Evolutionary conservation across 2,329 filamentous ascomycete genomes (phyloP).

Genomic region (Arthrocladium fulminans): DNA sequence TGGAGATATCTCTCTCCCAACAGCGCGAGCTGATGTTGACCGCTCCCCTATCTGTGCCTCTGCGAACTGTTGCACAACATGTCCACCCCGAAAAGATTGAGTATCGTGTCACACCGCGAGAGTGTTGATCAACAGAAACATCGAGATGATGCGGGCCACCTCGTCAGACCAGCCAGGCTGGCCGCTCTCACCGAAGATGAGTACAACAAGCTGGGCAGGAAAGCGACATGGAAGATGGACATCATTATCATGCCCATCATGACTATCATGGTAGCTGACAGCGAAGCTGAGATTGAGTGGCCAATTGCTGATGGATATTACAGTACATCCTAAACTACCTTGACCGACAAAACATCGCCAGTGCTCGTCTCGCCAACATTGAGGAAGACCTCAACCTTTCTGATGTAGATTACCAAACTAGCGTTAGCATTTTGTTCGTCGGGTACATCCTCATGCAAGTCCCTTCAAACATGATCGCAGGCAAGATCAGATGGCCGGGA

Average conservation of each 20-base stretch:
- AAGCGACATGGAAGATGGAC: conserved; percentile 15
- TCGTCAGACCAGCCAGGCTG: conserved; percentile 12
- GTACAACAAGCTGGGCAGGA: conserved; percentile 10
- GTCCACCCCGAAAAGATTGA: neutral
- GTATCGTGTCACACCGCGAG: conserved; percentile 1
- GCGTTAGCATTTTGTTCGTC: conserved; percentile 41
- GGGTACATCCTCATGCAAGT: conserved; percentile 53
- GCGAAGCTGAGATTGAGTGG: neutral
- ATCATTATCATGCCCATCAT: conserved; percentile 14
- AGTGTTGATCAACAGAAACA: conserved; percentile 13
- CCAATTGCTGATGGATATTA: neutral
- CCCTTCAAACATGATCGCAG: conserved; percentile 44
- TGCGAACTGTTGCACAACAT: neutral
- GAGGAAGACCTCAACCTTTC: conserved; percentile 33
- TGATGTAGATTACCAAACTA: conserved; percentile 28
- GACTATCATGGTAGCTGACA: conserved; percentile 10
- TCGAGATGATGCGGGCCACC: conserved; percentile 10
- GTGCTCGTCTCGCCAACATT: conserved; percentile 45
- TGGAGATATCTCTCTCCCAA: neutral
- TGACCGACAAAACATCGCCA: conserved; percentile 52
- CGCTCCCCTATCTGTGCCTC: neutral
- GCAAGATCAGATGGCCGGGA: conserved; percentile 42
- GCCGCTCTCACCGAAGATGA: conserved; percentile 11
- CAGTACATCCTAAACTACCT: conserved; percentile 65
- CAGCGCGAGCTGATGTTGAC: neutral